Conservation (phyloP, 108 stramenopile species). For the Cyclotella cryptica region DNA sequence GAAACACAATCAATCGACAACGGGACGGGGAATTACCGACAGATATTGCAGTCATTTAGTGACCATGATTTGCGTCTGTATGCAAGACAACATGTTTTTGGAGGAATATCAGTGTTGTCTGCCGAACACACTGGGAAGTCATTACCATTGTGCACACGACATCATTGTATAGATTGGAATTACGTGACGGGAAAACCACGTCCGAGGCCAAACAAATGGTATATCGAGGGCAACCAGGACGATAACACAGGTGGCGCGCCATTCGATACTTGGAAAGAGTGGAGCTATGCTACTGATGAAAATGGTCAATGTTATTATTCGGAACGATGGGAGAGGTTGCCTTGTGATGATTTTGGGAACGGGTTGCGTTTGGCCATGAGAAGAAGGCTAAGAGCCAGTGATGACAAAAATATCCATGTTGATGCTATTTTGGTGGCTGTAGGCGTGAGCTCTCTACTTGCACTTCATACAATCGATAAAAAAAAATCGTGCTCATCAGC, state of each 20-base stretch:
- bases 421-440: constrained; percentile 75
- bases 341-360: constrained; percentile 42
- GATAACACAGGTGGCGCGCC: background rate
- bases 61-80: constrained; percentile 72
- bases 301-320: constrained; percentile 84
- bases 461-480: background rate
- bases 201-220: constrained; percentile 92
- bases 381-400: constrained; percentile 25
- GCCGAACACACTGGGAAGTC: constrained; percentile 17
- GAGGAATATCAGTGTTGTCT: constrained; percentile 65
- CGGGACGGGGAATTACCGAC: constrained; percentile 14
- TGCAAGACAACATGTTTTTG: constrained; percentile 91
- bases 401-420: constrained; percentile 10
- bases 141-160: constrained; percentile 67
- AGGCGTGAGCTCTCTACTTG: constrained; percentile 33
- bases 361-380: constrained; percentile 60
- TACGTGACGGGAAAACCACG: constrained; percentile 68
- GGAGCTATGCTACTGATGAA: constrained; percentile 79
- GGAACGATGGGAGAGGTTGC: constrained; percentile 84
- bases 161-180: constrained; percentile 94
- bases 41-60: constrained; percentile 52
- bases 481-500: background rate
- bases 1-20: background rate
- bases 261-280: constrained; percentile 79
- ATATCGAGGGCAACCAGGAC: constrained; percentile 59